Evolutionary conservation across 177 flowering plant genomes (phyloP).

Genomic region (Vitis hybrid): DNA sequence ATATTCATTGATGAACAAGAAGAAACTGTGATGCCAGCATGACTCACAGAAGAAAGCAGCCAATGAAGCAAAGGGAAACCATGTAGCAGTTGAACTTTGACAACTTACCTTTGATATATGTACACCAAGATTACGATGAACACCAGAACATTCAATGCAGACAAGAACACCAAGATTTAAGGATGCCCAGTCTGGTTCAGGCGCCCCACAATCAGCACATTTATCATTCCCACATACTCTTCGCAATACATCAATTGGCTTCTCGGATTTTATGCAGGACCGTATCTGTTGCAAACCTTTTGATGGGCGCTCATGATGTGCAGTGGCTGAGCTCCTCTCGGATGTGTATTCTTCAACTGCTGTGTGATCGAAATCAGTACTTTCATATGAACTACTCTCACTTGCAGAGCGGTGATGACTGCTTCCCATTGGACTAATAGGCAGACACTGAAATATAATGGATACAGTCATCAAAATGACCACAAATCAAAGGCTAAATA

Average conservation of each 20-base stretch:
- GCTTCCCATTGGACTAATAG: slow-evolving; percentile 54
- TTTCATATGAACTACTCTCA: slow-evolving; percentile 87
- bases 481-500: background rate
- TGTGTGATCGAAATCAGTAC: slow-evolving; percentile 65
- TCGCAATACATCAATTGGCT: slow-evolving; percentile 74
- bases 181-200: slow-evolving; percentile 99
- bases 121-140: slow-evolving; percentile 98
- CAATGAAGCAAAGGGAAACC: background rate
- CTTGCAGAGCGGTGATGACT: slow-evolving; percentile 58
- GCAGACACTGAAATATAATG: slow-evolving; percentile 46
- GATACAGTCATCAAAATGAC: slow-evolving; percentile 11
- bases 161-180: slow-evolving; percentile 93
- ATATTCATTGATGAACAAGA: background rate
- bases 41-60: too few relatives aligned
- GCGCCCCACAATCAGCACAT: slow-evolving; percentile 98
- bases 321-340: slow-evolving; percentile 47
- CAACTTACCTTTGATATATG: slow-evolving; percentile 92
- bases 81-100: background rate
- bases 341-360: slow-evolving; percentile 52
- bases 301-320: slow-evolving; percentile 49
- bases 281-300: slow-evolving; percentile 61
- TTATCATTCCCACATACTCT: slow-evolving; percentile 83
- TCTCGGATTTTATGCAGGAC: slow-evolving; percentile 50
- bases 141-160: slow-evolving; percentile 99
- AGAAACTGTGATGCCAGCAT: background rate